These are phyloP conservation scores for Taiozyma onychis DNA, from an alignment of 1,139 yeast species.

Conservation along the genomic window DNA sequence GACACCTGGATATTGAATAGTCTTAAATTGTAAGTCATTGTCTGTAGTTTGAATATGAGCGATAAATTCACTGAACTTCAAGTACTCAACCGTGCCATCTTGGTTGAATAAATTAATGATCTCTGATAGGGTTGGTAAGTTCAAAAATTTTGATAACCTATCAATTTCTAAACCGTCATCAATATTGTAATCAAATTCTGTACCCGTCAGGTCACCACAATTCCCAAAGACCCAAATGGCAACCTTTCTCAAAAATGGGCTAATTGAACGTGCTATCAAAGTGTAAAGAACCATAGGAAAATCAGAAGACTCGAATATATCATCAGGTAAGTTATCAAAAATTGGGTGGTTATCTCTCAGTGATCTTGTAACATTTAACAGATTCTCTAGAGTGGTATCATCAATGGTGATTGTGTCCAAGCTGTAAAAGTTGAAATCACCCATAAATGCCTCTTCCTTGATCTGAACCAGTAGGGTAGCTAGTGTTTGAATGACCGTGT, in stretches of 20 bases:
- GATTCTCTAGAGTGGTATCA: slow-evolving; percentile 2
- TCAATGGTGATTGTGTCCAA: slow-evolving; percentile 10
- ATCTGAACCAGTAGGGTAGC: slow-evolving; percentile 18
- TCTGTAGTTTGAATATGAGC: slow-evolving; percentile 19
- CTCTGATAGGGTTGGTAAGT: slow-evolving; percentile 38
- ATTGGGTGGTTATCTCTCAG: slow-evolving; percentile 23
- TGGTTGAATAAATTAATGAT: slow-evolving; percentile 20
- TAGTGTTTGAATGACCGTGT: slow-evolving; percentile 21
- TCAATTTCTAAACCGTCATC: slow-evolving; percentile 47
- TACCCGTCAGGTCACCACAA: slow-evolving; percentile 49
- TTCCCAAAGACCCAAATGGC: slow-evolving; percentile 54
- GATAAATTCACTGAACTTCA: slow-evolving; percentile 15
- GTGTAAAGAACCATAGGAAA: slow-evolving; percentile 38
- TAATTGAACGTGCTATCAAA: slow-evolving; percentile 48
- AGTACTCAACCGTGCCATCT: slow-evolving; percentile 12
- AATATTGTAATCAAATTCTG: slow-evolving; percentile 24
- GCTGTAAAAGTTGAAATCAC: slow-evolving; percentile 10
- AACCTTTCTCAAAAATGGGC: slow-evolving; percentile 66
- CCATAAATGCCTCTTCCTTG: slow-evolving; percentile 10
- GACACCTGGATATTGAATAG: slow-evolving; percentile 57
- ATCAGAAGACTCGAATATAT: slow-evolving; percentile 18
- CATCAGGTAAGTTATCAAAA: slow-evolving; percentile 20
- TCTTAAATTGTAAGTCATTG: slow-evolving; percentile 15
- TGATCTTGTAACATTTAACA: slow-evolving; percentile 10
- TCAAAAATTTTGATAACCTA: slow-evolving; percentile 47